Evolutionary conservation across 495 filamentous ascomycete genomes (phyloP).

Genomic region (Penicillium canariense): DNA sequence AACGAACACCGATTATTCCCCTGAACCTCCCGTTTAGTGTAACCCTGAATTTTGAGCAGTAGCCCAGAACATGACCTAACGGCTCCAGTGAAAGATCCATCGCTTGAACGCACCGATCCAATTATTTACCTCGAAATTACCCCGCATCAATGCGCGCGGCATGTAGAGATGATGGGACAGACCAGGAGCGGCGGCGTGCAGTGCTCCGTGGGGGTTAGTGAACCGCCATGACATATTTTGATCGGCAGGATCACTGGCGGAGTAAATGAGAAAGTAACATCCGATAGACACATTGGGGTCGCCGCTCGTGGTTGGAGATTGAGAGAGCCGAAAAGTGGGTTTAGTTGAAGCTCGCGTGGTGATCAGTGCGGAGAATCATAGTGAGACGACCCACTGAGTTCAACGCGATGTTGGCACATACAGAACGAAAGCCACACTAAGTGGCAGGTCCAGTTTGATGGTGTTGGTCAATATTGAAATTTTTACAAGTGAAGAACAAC

Average conservation of each 20-base stretch:
- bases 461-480: neutral
- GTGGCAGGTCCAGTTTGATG: neutral
- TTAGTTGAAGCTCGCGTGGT: conserved; percentile 8
- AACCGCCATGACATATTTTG: conserved; percentile 10
- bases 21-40: neutral
- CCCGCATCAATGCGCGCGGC: conserved; percentile 11
- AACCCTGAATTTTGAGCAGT: neutral
- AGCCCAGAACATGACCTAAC: neutral
- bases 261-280: conserved; percentile 10
- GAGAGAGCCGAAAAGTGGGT: conserved; percentile 1
- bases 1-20: neutral
- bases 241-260: conserved; percentile 4
- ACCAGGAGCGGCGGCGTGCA: neutral
- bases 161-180: neutral
- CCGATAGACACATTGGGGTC: neutral
- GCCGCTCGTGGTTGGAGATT: neutral
- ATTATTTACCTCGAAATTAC: neutral
- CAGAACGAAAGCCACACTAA: no score
- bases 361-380: conserved; percentile 6
- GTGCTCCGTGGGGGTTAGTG: neutral
- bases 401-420: no score
- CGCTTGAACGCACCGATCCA: neutral
- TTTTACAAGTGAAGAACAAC: neutral
- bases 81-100: neutral
- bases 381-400: no score